These are phyloP conservation scores for Fusarium concolor DNA, from an alignment of 2,329 filamentous ascomycete species.

Conservation along the genomic window DNA sequence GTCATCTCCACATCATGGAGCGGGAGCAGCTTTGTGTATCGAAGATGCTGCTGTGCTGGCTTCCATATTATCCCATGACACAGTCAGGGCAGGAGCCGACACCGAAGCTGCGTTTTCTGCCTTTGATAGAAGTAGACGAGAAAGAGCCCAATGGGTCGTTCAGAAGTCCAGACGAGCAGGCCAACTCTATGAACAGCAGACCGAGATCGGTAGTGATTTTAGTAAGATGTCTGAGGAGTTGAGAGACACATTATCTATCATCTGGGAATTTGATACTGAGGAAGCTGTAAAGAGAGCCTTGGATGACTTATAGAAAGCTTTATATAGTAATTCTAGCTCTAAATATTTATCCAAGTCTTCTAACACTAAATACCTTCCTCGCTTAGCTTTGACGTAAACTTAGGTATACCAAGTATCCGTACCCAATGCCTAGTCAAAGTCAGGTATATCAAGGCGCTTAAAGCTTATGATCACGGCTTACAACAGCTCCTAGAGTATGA, in stretches of 20 bases:
- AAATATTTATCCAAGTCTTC: no score
- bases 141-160: neutral
- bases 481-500: accelerated
- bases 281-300: neutral
- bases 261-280: neutral
- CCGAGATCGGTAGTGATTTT: neutral
- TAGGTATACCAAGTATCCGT: accelerated
- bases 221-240: neutral
- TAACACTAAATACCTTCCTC: accelerated
- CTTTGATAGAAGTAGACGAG: neutral
- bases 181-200: neutral
- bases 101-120: neutral
- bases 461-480: neutral
- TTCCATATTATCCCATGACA: neutral
- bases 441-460: neutral
- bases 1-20: neutral
- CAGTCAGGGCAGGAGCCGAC: neutral
- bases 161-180: neutral
- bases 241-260: neutral
- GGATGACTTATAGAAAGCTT: neutral
- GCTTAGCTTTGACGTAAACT: neutral
- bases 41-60: neutral
- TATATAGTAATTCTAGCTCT: accelerated
- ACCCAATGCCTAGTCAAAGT: neutral
- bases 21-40: neutral